These are phyloP conservation scores for Silene latifolia DNA, from an alignment of 148 eudicot species.

Conservation along the genomic window DNA sequence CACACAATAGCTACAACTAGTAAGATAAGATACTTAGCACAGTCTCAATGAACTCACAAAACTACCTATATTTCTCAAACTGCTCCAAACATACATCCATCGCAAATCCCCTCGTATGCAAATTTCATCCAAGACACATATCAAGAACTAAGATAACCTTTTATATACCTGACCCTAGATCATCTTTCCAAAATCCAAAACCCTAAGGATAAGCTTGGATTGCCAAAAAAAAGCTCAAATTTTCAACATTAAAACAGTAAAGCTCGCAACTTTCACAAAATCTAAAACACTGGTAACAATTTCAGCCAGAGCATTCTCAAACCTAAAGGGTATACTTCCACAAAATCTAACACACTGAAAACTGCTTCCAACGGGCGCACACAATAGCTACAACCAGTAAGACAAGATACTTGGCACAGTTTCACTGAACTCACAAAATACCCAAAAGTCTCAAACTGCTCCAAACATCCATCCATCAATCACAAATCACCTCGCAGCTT, in stretches of 20 bases:
- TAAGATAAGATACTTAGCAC: background rate
- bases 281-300: too few relatives aligned
- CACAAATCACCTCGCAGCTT: background rate
- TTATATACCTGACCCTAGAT: background rate
- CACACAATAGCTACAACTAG: too few relatives aligned
- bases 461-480: background rate
- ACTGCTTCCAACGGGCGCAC: too few relatives aligned
- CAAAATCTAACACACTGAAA: too few relatives aligned
- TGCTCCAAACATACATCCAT: background rate
- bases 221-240: background rate
- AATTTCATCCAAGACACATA: background rate
- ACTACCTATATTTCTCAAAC: background rate
- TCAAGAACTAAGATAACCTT: background rate
- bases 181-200: background rate
- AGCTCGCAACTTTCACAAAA: constrained; percentile 2
- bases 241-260: background rate
- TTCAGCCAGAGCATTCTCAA: too few relatives aligned
- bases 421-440: background rate
- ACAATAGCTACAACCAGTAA: too few relatives aligned
- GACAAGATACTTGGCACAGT: background rate
- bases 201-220: background rate
- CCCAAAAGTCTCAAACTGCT: background rate
- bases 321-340: too few relatives aligned
- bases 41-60: background rate
- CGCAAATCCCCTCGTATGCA: background rate